phyloP scores from a whole-genome alignment of 768 basidiomycete genomes.

The Austroboletus eburneus region DNA sequence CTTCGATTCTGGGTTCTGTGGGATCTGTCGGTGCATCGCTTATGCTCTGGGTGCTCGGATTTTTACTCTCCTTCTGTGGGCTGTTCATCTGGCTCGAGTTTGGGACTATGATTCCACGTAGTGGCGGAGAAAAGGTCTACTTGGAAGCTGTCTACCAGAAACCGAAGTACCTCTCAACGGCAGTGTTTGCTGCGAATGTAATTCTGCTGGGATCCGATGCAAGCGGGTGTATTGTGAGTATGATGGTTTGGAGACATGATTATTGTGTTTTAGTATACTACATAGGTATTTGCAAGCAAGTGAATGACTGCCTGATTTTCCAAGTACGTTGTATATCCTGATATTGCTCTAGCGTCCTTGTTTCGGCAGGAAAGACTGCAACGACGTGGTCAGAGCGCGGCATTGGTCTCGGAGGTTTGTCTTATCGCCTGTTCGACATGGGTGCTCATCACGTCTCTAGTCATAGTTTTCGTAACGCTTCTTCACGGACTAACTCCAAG shows the following conservation, averaged over 20 bases:
- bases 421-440: background rate
- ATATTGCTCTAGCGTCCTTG: slow-evolving; percentile 38
- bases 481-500: slow-evolving; percentile 51
- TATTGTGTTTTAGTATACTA: too few relatives aligned
- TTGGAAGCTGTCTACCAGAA: slow-evolving; percentile 50
- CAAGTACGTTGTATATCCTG: too few relatives aligned
- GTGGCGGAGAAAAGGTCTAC: slow-evolving; percentile 62
- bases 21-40: slow-evolving; percentile 59
- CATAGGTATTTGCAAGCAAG: slow-evolving; percentile 35
- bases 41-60: slow-evolving; percentile 62
- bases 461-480: slow-evolving; percentile 46
- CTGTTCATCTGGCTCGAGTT: slow-evolving; percentile 62
- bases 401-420: slow-evolving; percentile 52
- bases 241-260: background rate
- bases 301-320: slow-evolving; percentile 6
- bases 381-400: slow-evolving; percentile 51
- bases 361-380: slow-evolving; percentile 38
- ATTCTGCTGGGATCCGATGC: slow-evolving; percentile 43
- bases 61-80: slow-evolving; percentile 53
- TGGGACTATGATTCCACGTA: slow-evolving; percentile 60
- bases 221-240: slow-evolving; percentile 46
- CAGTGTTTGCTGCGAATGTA: slow-evolving; percentile 45
- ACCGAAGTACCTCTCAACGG: slow-evolving; percentile 45
- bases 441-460: slow-evolving; percentile 23
- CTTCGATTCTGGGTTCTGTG: slow-evolving; percentile 52